Evolutionary conservation across 805 yeast species (phyloP), one percentile per base, ranked within the genome.

Genomic region (Ogataea nonfermentans): DNA sequence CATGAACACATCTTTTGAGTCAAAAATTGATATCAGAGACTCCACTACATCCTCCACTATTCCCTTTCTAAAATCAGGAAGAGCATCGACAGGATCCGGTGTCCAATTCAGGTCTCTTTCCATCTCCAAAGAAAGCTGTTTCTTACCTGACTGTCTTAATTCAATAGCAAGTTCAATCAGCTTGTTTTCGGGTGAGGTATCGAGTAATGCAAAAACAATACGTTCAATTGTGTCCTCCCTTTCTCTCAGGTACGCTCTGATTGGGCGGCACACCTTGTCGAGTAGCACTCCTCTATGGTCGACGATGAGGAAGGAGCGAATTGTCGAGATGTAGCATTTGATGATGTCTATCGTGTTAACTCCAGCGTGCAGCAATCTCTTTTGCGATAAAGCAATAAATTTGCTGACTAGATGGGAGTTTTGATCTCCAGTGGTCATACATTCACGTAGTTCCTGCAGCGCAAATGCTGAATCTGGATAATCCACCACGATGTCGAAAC

Each of bases 51-150:
- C 95, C 29, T 76, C 73, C 15, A 74, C 78, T 31, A 72, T 70
- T 9, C 71, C 73, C 44, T 77, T 76, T 31, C 76, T 73, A 63
- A 84, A 88, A 58, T 87, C 95, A 0, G 90, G 86, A n/a, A 89
- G 73, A 0, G 96, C 95, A 63, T 88, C 96, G 11, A 85, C 73
- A 0, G 96, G 96, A 50, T 86, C 95, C 0, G 96, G 96, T 7
- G 60, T 59, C 96, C 96, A 87, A 32, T 73, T 66, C 2, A 78
- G 53, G 47, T 74, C 79, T 9, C 66, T 49, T 34, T 67, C 55
- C 27, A 71, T 77, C 29, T 74, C 77, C 5, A 22, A 53, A 36
- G 34, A 54, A 44, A 34, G 47, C 40, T 13, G 60, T 47, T 29
- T 55, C 4, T 59, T 53, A 9, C 52, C 55, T 10, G 55, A 62